Percentiles rank a stretch among this genome's conserved stretches.
phyloP scores from a whole-genome alignment of 371 early-diverging fungal genomes.

The Zancudomyces culisetae region DNA sequence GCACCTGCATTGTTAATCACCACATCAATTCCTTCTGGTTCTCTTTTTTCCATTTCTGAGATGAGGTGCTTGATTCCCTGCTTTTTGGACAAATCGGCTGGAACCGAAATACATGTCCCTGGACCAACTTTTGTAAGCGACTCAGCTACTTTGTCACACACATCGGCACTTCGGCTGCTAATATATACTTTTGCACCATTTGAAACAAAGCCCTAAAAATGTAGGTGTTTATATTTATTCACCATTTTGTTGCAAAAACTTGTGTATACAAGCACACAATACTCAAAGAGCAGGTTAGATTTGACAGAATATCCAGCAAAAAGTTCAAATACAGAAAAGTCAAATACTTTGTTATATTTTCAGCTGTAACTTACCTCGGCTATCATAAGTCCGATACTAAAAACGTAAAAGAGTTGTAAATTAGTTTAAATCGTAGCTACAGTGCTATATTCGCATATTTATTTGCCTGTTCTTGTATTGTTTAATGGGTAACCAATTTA shows the following conservation, averaged over 20 bases:
- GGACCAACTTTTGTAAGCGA: slow-evolving; percentile 39
- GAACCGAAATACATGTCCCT: slow-evolving; percentile 48
- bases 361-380: slow-evolving; percentile 15
- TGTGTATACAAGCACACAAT: too few relatives aligned
- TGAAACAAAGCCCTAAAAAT: slow-evolving; percentile 48
- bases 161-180: slow-evolving; percentile 37
- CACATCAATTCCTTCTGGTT: slow-evolving; percentile 50
- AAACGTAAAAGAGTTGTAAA: slow-evolving; percentile 8
- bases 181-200: slow-evolving; percentile 63
- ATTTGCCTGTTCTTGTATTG: too few relatives aligned
- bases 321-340: too few relatives aligned
- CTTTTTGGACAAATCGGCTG: slow-evolving; percentile 52
- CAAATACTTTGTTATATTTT: too few relatives aligned
- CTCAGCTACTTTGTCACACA: slow-evolving; percentile 40
- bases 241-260: too few relatives aligned
- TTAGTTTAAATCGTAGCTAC: too few relatives aligned
- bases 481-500: too few relatives aligned
- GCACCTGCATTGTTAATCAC: slow-evolving; percentile 76
- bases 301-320: too few relatives aligned
- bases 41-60: slow-evolving; percentile 31
- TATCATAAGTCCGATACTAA: not conserved
- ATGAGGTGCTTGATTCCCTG: slow-evolving; percentile 41
- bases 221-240: too few relatives aligned
- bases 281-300: too few relatives aligned
- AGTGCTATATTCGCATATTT: too few relatives aligned